phyloP scores from a whole-genome alignment of 2,329 filamentous ascomycete species.

The Colletotrichum spaethianum region DNA sequence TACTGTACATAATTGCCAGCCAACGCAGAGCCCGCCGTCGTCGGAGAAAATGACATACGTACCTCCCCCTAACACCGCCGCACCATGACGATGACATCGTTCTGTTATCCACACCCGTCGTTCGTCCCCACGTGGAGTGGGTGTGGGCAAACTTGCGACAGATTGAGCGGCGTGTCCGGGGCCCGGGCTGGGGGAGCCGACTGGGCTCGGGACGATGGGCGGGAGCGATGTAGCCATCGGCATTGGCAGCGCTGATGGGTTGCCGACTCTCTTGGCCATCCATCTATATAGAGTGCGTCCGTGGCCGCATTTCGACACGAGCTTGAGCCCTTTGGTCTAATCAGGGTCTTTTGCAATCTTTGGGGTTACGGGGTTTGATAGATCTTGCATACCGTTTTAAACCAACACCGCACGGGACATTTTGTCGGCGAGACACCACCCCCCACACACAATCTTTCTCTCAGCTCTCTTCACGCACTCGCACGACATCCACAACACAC shows the following conservation, averaged over 20 bases:
- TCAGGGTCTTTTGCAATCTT: constrained; percentile 16
- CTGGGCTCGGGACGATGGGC: background rate
- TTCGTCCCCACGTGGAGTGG: background rate
- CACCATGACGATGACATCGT: constrained; percentile 34
- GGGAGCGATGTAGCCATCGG: background rate
- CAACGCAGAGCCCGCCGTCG: too few relatives aligned
- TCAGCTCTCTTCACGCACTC: background rate
- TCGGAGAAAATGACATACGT: background rate
- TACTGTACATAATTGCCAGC: too few relatives aligned
- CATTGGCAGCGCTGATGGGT: background rate
- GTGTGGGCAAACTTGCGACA: constrained; percentile 19
- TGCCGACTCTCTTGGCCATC: constrained; percentile 17
- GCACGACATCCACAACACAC: background rate
- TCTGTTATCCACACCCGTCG: constrained; percentile 22
- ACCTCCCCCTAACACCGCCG: constrained; percentile 15
- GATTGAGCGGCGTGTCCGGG: constrained; percentile 27
- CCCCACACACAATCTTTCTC: too few relatives aligned
- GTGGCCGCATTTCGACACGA: background rate
- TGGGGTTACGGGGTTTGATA: background rate
- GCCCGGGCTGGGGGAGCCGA: background rate
- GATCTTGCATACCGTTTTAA: background rate
- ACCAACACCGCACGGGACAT: background rate
- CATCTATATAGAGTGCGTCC: constrained; percentile 30
- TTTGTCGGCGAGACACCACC: background rate
- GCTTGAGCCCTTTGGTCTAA: background rate